phyloP scores from a whole-genome alignment of 805 yeast genomes.

The Metschnikowia vanudenii region DNA sequence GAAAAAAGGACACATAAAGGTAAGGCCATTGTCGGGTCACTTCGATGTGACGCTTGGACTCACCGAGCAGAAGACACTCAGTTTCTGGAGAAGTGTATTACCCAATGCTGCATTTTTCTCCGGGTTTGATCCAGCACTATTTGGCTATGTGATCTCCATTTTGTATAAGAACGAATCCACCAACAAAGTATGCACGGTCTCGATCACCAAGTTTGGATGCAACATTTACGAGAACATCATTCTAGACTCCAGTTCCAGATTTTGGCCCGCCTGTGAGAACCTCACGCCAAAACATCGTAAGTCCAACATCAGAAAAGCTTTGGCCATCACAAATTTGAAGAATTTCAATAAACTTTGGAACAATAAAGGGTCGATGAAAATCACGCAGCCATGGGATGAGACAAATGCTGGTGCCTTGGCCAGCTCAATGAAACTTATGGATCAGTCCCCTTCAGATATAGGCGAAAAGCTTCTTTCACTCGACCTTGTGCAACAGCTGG shows the following conservation, averaged over 20 bases:
- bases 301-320: constrained; percentile 65
- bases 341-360: constrained; percentile 59
- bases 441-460: constrained; percentile 52
- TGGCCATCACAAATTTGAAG: constrained; percentile 72
- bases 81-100: constrained; percentile 42
- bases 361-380: constrained; percentile 32
- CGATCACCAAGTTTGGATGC: constrained; percentile 67
- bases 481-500: constrained; percentile 56
- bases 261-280: constrained; percentile 77
- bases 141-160: constrained; percentile 47
- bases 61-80: constrained; percentile 5
- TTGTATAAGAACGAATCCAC: constrained; percentile 50
- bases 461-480: constrained; percentile 55
- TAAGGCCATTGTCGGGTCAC: constrained; percentile 29
- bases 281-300: constrained; percentile 46
- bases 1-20: constrained; percentile 16
- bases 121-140: constrained; percentile 47
- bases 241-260: constrained; percentile 49
- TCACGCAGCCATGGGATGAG: constrained; percentile 61
- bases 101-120: constrained; percentile 52
- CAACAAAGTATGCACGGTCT: constrained; percentile 48
- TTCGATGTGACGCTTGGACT: constrained; percentile 17
- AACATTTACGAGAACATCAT: constrained; percentile 34
- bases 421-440: constrained; percentile 55
- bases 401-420: constrained; percentile 83